Percentiles rank a stretch among this genome's conserved stretches.
These are phyloP conservation scores for Leccinum boreale DNA, from an alignment of 768 basidiomycete genomes.

Conservation along the genomic window DNA sequence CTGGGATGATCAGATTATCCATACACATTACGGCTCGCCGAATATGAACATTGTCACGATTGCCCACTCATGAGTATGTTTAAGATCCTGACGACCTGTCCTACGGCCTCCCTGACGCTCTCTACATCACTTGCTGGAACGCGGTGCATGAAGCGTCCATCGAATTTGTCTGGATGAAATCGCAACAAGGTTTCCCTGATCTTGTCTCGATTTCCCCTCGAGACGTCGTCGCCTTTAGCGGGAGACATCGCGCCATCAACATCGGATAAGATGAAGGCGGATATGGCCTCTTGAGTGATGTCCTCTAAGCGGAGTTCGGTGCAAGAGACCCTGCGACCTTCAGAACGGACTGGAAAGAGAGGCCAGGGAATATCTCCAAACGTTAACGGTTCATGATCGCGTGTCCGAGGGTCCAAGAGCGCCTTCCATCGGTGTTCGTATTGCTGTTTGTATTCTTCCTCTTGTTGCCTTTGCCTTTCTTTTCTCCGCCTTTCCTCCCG, in stretches of 20 bases:
- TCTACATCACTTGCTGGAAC: slow-evolving; percentile 47
- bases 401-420: slow-evolving; percentile 36
- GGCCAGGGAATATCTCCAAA: slow-evolving; percentile 79
- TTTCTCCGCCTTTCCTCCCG: slow-evolving; percentile 46
- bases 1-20: not conserved
- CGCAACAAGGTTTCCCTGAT: slow-evolving; percentile 66
- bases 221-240: slow-evolving; percentile 20
- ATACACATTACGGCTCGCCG: not conserved
- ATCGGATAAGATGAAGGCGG: slow-evolving; percentile 52
- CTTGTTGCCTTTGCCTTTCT: slow-evolving; percentile 43
- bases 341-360: slow-evolving; percentile 36
- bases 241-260: not conserved
- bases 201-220: slow-evolving; percentile 55
- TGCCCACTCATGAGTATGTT: slow-evolving; percentile 49
- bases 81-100: slow-evolving; percentile 58
- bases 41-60: slow-evolving; percentile 1
- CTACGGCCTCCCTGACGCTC: slow-evolving; percentile 56
- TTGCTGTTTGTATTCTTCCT: slow-evolving; percentile 44
- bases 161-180: slow-evolving; percentile 82
- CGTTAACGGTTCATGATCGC: slow-evolving; percentile 31
- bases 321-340: slow-evolving; percentile 12
- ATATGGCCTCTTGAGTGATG: slow-evolving; percentile 52
- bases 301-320: slow-evolving; percentile 38
- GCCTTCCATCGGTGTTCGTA: slow-evolving; percentile 61
- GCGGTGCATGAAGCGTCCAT: slow-evolving; percentile 62